phyloP scores from a whole-genome alignment of 495 filamentous ascomycete species.

The Aspergillus sclerotiicarbonarius region DNA sequence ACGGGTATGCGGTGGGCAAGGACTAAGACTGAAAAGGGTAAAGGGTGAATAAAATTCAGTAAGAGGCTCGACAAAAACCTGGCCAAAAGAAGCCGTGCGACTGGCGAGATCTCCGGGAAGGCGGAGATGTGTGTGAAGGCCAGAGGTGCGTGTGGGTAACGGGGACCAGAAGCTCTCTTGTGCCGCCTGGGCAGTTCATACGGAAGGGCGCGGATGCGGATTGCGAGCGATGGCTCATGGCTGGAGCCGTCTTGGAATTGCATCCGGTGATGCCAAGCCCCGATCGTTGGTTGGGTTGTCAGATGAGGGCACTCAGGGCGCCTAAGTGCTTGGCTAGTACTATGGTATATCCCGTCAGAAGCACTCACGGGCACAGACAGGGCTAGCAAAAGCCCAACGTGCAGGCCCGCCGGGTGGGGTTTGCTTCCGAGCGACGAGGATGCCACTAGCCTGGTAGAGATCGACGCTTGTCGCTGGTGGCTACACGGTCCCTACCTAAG shows the following conservation, averaged over 20 bases:
- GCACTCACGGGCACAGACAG: constrained; percentile 1
- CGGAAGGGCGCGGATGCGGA: constrained; percentile 34
- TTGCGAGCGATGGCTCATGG: constrained; percentile 2
- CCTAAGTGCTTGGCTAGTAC: too few relatives aligned
- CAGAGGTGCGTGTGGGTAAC: neutral
- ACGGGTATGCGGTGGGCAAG: neutral
- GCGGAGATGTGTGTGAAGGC: neutral
- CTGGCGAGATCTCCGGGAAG: neutral
- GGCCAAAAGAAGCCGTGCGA: neutral
- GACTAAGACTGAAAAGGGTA: neutral
- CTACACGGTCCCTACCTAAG: neutral
- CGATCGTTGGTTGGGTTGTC: constrained; percentile 29
- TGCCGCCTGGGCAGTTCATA: constrained; percentile 9
- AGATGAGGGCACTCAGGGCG: constrained; percentile 14
- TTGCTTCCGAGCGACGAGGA: constrained; percentile 1
- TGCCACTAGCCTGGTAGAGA: constrained; percentile 4
- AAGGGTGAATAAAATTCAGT: neutral
- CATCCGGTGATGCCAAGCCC: constrained; percentile 19
- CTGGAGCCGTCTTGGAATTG: constrained; percentile 12
- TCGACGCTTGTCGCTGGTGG: constrained; percentile 11
- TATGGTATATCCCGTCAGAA: too few relatives aligned
- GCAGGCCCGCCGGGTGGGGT: constrained; percentile 10
- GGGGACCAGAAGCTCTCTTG: neutral
- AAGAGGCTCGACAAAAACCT: neutral
- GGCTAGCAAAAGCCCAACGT: constrained; percentile 5